Base-by-base conservation (phyloP, 2,329 filamentous ascomycete species). In the Penicillium sp. region DNA sequence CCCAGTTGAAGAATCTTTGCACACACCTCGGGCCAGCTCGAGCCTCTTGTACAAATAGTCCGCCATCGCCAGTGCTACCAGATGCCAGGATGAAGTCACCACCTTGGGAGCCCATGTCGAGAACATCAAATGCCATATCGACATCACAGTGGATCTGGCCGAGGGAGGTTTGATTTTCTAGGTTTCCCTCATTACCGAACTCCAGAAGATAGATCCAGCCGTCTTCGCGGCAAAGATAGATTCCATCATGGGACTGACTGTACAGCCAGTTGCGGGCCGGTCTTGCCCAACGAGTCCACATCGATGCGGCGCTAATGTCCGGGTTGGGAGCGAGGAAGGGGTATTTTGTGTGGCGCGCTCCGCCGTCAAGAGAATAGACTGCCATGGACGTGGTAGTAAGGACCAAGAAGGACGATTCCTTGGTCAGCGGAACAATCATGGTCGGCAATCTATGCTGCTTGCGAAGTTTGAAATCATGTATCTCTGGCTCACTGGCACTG, bases 171-270 rank as follows among this genome's bases (percentile, higher is more conserved):
- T 82, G 79, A 42, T 81, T 79, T 51, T 82, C 79, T 52, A 87
- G 71, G 81, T 83, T 79, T 6, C 75, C 74, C 49, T 78, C 72
- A 31, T 81, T 81, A 44, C 84, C 83, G 57, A 91, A 85, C 63
- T 91, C 87, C 4, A 93, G 75, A 62, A 89, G 90, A 53, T 87
- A 84, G 10, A 97, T 82, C 49, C 87, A 79, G 3, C 95, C 95
- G 69, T 98, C 93, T 75, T 98, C 93, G 54, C 93, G 86, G 11
- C 89, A 90, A 16, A 99, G 78, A 68, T 95, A 96, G 49, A 98
- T 86, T 58, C 88, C 86, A 68, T 98, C 95, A 35, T 87, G 86
- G 19, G 79, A 81, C 53, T 83, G 78, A 52, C 84, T 83, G 63
- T 88, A 89, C 13, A 79, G 75, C 58, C 82, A 82, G 24, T 86